Percentiles rank a stretch among this genome's conserved stretches.
phyloP scores from a whole-genome alignment of 1,284 basidiomycete species.

The Cystobasidium sp. region DNA sequence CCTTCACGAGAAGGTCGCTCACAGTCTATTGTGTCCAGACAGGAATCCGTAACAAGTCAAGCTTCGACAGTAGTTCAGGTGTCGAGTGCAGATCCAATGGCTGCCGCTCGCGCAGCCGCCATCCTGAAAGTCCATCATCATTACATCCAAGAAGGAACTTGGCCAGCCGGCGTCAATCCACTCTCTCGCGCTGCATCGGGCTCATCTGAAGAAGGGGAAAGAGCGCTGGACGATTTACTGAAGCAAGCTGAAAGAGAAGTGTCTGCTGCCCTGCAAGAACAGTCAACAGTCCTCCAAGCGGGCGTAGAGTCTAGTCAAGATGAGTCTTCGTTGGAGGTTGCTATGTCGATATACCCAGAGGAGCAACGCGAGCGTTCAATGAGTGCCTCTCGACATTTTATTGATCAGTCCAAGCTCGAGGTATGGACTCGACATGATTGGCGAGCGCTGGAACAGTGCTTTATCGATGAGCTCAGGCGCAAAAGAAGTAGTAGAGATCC shows the following conservation, averaged over 20 bases:
- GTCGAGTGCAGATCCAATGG: conserved; percentile 75
- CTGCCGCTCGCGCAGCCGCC: conserved; percentile 84
- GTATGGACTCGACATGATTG: conserved; percentile 39
- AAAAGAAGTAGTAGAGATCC: conserved; percentile 2
- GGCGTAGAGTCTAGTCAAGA: not conserved
- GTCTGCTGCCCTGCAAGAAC: conserved; percentile 6
- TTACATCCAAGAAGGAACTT: conserved; percentile 69
- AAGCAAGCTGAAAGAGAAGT: conserved; percentile 32
- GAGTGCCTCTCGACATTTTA: conserved; percentile 19
- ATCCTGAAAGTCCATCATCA: conserved; percentile 85
- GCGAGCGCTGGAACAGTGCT: conserved; percentile 40
- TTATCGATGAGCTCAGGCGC: conserved; percentile 40
- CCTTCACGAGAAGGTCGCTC: conserved; percentile 10
- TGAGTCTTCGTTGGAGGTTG: not conserved
- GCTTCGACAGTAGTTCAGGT: conserved; percentile 67
- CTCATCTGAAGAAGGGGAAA: conserved; percentile 29
- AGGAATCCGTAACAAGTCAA: conserved; percentile 25
- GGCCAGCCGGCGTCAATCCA: not conserved
- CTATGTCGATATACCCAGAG: not conserved
- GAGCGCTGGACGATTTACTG: conserved; percentile 36
- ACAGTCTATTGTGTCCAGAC: conserved; percentile 18
- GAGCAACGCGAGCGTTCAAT: conserved; percentile 13
- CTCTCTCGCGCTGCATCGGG: conserved; percentile 16
- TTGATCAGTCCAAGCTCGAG: conserved; percentile 6
- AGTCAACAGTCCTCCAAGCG: not conserved